Conservation (phyloP, 345 rosid species). For the Hibiscus trionum region DNA sequence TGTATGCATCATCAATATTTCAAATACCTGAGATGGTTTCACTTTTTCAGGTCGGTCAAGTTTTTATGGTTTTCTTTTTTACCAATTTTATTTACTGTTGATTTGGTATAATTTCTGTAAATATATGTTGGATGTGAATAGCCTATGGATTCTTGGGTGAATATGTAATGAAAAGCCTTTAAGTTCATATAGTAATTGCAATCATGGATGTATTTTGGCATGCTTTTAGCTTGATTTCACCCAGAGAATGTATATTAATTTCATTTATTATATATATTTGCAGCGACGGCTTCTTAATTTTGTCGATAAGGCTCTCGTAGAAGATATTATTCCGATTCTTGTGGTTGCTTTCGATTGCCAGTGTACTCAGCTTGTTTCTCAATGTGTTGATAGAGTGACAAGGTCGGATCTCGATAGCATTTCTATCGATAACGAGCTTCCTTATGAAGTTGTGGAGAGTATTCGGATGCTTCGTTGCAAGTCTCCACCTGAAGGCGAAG, state of each 20-base stretch:
- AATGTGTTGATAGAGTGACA: conserved; percentile 73
- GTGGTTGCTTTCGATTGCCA: conserved; percentile 77
- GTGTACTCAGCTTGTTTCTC: conserved; percentile 53
- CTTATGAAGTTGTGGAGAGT: conserved; percentile 47
- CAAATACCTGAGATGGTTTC: conserved; percentile 71
- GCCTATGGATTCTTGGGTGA: too few species aligned
- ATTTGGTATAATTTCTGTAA: too few species aligned
- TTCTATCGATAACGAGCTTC: conserved; percentile 76
- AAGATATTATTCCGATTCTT: conserved; percentile 74
- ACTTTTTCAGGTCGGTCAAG: conserved; percentile 56
- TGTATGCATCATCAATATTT: conserved; percentile 73
- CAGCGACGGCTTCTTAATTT: conserved; percentile 71
- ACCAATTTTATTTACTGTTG: neutral
- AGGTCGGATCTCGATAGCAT: conserved; percentile 65
- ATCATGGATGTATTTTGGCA: neutral
- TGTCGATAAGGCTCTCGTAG: conserved; percentile 66
- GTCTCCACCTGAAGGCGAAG: conserved; percentile 33
- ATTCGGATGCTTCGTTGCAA: conserved; percentile 49
- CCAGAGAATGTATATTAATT: conserved; percentile 1
- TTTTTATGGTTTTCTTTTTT: neutral
- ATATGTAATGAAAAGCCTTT: too few species aligned
- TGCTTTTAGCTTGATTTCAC: conserved; percentile 3
- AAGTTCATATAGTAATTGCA: neutral
- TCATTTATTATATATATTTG: conserved; percentile 20
- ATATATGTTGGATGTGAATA: too few species aligned